A percentile compares a stretch with the other conserved stretches of the same genome.
Evolutionary conservation across 805 yeast species (phyloP).

Genomic region (Wickerhamiella alocasiicola): DNA sequence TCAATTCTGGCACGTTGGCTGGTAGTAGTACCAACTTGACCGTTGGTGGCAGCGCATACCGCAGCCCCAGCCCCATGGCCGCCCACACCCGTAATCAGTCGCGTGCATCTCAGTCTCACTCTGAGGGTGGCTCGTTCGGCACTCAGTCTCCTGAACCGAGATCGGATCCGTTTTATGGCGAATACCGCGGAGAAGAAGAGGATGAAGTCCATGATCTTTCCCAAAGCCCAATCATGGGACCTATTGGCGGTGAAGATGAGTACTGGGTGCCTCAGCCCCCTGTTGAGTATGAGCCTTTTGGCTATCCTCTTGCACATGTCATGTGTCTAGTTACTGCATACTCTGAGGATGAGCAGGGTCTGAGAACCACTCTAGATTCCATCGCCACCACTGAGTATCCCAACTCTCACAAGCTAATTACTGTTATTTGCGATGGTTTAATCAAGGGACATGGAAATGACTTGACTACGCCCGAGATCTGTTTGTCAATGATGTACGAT

Average conservation of each 20-base stretch:
- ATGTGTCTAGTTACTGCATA: conserved; percentile 82
- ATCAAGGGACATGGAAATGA: conserved; percentile 93
- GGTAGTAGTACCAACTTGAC: neutral
- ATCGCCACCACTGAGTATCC: conserved; percentile 92
- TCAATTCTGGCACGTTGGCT: neutral
- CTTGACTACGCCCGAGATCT: conserved; percentile 78
- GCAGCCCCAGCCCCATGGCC: neutral
- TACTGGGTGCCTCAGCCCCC: conserved; percentile 89
- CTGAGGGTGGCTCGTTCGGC: too few species aligned
- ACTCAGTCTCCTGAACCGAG: conserved; percentile 10
- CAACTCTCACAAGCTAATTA: conserved; percentile 77
- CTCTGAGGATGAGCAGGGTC: conserved; percentile 79
- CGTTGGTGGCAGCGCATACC: too few species aligned
- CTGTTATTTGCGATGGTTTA: conserved; percentile 85
- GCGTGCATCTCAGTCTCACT: too few species aligned
- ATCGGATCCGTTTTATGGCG: too few species aligned
- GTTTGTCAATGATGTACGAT: conserved; percentile 74
- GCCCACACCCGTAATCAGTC: neutral
- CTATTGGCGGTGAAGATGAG: conserved; percentile 30
- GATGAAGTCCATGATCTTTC: conserved; percentile 11
- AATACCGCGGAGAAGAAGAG: conserved; percentile 1
- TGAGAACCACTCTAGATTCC: conserved; percentile 83
- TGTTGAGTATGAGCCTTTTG: conserved; percentile 72
- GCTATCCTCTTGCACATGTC: conserved; percentile 63
- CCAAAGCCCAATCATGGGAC: conserved; percentile 16